These are phyloP conservation scores for Elaphomyces granulatus DNA, from an alignment of 495 filamentous ascomycete genomes.

Conservation along the genomic window DNA sequence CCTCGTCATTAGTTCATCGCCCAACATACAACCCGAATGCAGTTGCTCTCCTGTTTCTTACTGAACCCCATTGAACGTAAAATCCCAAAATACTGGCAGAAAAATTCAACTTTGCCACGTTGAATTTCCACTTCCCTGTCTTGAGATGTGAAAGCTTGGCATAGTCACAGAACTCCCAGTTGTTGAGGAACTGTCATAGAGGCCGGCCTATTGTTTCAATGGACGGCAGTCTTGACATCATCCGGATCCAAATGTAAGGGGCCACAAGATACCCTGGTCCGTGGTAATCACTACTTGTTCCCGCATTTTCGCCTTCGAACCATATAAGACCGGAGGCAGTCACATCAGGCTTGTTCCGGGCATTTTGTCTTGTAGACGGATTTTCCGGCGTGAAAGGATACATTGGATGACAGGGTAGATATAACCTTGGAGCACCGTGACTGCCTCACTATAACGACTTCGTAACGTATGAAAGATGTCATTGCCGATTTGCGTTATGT, in stretches of 20 bases:
- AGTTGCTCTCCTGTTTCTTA: not conserved
- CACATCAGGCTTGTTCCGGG: not conserved
- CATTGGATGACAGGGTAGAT: not conserved
- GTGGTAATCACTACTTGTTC: not conserved
- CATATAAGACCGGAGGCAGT: not conserved
- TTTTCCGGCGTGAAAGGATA: not conserved
- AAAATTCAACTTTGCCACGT: not conserved
- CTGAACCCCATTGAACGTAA: not conserved
- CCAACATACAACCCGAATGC: not conserved
- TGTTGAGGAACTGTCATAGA: not conserved
- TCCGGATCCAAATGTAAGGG: not conserved
- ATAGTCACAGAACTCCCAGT: not conserved
- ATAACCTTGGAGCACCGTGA: not conserved
- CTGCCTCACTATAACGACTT: not conserved
- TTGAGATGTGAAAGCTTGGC: not conserved
- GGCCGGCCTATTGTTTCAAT: not conserved
- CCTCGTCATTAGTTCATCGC: not conserved
- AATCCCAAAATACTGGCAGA: not conserved
- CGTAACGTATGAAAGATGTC: not conserved
- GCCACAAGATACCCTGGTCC: not conserved
- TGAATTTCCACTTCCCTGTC: not conserved
- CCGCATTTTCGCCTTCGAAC: too few species aligned
- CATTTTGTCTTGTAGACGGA: not conserved
- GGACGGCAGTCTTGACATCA: not conserved
- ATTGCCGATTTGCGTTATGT: not conserved